A percentile compares a stretch with the other conserved stretches of the same genome.
Conservation (phyloP, 257 asterid genomes). For the Capsicum chinense region DNA sequence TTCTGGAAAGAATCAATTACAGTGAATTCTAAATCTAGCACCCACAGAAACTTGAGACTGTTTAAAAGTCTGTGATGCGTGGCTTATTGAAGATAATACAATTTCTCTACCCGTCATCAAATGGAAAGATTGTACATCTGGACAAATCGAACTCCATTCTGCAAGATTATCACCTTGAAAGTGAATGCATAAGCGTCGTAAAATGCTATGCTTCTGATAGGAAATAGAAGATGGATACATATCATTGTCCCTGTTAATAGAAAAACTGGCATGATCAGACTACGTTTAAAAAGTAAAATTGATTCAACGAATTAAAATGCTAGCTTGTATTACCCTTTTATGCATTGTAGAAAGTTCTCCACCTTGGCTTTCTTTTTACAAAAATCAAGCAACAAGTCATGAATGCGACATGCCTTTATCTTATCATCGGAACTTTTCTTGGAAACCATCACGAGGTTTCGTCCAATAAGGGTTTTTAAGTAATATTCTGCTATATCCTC, state of each 20-base stretch:
- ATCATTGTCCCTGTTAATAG: no score
- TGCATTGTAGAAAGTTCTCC: neutral
- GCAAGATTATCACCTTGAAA: neutral
- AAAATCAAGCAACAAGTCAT: constrained; percentile 27
- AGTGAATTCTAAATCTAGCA: neutral
- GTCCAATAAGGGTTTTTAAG: neutral
- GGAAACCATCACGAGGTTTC: constrained; percentile 18
- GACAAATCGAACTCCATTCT: neutral
- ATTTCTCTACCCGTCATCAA: neutral
- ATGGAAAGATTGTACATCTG: neutral
- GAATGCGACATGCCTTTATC: constrained; percentile 27
- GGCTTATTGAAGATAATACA: neutral
- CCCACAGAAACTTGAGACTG: constrained; percentile 18
- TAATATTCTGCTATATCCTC: constrained; percentile 24
- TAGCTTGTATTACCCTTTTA: neutral
- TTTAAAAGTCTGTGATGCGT: neutral
- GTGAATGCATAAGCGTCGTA: neutral
- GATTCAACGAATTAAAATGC: neutral
- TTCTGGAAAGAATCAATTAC: neutral
- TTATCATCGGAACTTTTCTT: neutral
- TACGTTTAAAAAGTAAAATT: neutral
- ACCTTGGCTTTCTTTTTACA: constrained; percentile 21
- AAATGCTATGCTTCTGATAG: no score
- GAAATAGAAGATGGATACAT: no score
- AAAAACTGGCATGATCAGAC: neutral